phyloP scores from a whole-genome alignment of 805 yeast genomes.

The Kockiozyma suomiensis region DNA sequence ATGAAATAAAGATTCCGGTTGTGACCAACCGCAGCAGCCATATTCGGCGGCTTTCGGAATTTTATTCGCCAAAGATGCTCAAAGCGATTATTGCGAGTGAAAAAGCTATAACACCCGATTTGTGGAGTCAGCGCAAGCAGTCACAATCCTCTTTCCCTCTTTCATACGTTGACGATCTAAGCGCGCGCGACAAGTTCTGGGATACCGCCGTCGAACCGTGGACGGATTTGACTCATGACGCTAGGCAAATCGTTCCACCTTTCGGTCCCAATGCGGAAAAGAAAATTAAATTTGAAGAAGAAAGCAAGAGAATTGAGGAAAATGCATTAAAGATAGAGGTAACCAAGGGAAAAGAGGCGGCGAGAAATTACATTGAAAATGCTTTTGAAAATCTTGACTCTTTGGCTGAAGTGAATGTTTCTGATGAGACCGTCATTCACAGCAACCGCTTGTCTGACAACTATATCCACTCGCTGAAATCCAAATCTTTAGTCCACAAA shows the following conservation, averaged over 20 bases:
- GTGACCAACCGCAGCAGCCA: slow-evolving; percentile 7
- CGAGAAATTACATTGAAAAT: neutral
- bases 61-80: slow-evolving; percentile 78
- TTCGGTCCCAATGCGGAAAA: neutral
- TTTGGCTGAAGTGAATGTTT: neutral
- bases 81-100: slow-evolving; percentile 84
- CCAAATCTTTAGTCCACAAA: slow-evolving; percentile 44
- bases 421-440: neutral
- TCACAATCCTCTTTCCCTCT: slow-evolving; percentile 65
- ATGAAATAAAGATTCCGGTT: neutral
- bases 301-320: neutral
- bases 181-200: slow-evolving; percentile 73
- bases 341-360: neutral
- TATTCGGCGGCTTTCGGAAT: slow-evolving; percentile 48
- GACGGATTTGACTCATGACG: slow-evolving; percentile 50
- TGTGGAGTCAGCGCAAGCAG: slow-evolving; percentile 52
- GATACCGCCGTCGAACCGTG: slow-evolving; percentile 58
- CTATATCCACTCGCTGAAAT: slow-evolving; percentile 10
- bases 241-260: slow-evolving; percentile 56
- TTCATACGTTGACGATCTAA: slow-evolving; percentile 67
- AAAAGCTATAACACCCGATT: slow-evolving; percentile 65
- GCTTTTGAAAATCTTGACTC: neutral
- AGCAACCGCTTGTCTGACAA: slow-evolving; percentile 3
- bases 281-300: neutral
- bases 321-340: neutral